Conservation (phyloP, 106 monocot genomes). For the Xerophyta viscosa region DNA sequence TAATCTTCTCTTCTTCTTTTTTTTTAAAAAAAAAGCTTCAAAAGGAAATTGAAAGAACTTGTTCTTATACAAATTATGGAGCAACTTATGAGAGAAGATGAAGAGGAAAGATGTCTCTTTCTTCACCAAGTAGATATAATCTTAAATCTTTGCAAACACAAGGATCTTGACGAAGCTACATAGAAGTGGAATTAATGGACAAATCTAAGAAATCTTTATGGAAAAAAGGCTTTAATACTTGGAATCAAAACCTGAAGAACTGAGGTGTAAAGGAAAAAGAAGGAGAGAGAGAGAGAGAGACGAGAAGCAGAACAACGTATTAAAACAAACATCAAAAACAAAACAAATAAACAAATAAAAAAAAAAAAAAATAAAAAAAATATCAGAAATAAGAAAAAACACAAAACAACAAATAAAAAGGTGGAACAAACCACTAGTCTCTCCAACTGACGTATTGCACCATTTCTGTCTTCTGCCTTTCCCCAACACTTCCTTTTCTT, state of each 20-base stretch:
- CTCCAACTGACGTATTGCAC: no score
- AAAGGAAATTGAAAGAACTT: background rate
- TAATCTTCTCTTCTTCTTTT: no score
- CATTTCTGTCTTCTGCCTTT: no score
- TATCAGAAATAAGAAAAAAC: no score
- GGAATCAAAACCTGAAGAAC: background rate
- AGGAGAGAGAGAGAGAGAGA: constrained; percentile 9
- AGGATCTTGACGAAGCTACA: background rate
- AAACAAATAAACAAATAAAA: constrained; percentile 4
- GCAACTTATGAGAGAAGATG: background rate
- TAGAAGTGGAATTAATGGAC: background rate
- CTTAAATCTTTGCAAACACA: background rate
- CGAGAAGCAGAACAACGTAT: constrained; percentile 16
- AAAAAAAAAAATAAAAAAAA: no score
- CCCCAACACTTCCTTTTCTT: no score
- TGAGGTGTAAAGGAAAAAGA: background rate
- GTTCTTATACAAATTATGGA: background rate
- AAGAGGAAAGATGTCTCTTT: background rate
- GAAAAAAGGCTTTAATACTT: background rate
- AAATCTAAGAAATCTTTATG: background rate
- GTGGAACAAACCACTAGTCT: no score
- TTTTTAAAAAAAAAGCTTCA: background rate
- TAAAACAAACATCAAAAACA: constrained; percentile 17
- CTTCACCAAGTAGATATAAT: background rate
- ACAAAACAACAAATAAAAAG: no score